A percentile compares a stretch with the other conserved stretches of the same genome.
Conservation (phyloP, 2,329 filamentous ascomycete species). For the Lasiodiplodia gonubiensis region DNA sequence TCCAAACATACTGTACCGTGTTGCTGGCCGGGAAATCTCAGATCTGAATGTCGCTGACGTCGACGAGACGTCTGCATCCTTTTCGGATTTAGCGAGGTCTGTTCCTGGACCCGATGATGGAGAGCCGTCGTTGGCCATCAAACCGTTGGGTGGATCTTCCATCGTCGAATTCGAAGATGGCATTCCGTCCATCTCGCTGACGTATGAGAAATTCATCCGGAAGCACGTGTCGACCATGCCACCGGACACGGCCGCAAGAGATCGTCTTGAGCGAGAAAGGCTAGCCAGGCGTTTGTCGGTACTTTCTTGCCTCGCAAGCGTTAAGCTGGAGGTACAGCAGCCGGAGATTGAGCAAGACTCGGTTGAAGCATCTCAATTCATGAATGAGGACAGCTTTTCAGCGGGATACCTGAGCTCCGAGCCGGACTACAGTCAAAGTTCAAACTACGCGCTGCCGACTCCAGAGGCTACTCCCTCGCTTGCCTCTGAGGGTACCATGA, state of each 20-base stretch:
- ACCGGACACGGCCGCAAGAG: constrained; percentile 33
- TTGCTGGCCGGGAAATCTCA: background rate
- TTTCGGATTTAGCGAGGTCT: constrained; percentile 34
- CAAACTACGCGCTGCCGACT: constrained; percentile 28
- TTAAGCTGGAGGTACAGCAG: constrained; percentile 30
- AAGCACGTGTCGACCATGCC: constrained; percentile 42
- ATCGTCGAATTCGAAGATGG: constrained; percentile 18
- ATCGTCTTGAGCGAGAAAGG: constrained; percentile 41
- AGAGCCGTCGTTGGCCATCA: background rate
- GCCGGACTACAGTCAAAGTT: constrained; percentile 8
- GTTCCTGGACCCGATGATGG: background rate
- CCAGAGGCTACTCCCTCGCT: constrained; percentile 35
- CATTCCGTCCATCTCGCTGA: constrained; percentile 33
- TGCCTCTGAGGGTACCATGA: constrained; percentile 26
- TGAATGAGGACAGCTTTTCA: constrained; percentile 29
- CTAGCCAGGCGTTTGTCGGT: constrained; percentile 44
- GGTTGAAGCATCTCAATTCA: constrained; percentile 16
- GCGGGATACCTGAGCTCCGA: background rate
- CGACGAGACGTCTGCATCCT: constrained; percentile 38
- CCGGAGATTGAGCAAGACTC: constrained; percentile 18
- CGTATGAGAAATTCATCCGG: constrained; percentile 43
- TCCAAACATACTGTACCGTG: constrained; percentile 16
- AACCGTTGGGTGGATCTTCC: constrained; percentile 22
- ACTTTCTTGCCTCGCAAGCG: constrained; percentile 46
- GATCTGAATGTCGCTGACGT: constrained; percentile 36